A percentile compares a stretch with the other conserved stretches of the same genome.
phyloP scores from a whole-genome alignment of 2,329 filamentous ascomycete genomes.

The Parascedosporium putredinis region DNA sequence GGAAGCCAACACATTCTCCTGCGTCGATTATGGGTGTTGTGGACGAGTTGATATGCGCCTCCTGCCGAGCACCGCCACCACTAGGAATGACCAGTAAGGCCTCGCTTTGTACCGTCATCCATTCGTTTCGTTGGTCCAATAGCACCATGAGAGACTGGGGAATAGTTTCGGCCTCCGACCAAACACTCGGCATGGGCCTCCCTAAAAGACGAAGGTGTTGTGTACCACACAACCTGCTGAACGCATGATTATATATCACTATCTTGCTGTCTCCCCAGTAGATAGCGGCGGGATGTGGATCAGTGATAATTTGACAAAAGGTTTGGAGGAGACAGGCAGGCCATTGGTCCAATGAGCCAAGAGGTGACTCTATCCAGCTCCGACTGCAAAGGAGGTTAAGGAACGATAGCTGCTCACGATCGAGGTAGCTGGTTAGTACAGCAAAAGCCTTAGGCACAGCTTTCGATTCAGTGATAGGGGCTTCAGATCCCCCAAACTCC shows the following conservation, averaged over 20 bases:
- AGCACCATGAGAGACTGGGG: constrained; percentile 3
- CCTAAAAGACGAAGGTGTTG: constrained; percentile 56
- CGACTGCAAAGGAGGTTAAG: constrained; percentile 28
- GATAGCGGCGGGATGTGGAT: constrained; percentile 42
- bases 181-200: constrained; percentile 45
- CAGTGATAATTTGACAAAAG: constrained; percentile 31
- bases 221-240: constrained; percentile 50
- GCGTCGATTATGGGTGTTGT: constrained; percentile 20
- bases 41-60: constrained; percentile 38
- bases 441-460: constrained; percentile 3
- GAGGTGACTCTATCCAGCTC: constrained; percentile 35
- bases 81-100: constrained; percentile 34
- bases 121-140: constrained; percentile 16
- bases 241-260: constrained; percentile 59
- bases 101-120: constrained; percentile 29
- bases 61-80: constrained; percentile 27
- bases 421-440: constrained; percentile 6
- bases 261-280: constrained; percentile 55
- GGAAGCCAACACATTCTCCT: constrained; percentile 32
- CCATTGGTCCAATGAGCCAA: constrained; percentile 38
- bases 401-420: constrained; percentile 16
- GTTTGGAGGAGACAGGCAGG: constrained; percentile 33
- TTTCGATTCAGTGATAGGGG: constrained; percentile 9
- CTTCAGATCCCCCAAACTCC: not conserved
- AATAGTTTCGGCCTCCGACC: constrained; percentile 37